phyloP scores from a whole-genome alignment of 192 early-diverging fungal species.

The Linnemannia zychae region DNA sequence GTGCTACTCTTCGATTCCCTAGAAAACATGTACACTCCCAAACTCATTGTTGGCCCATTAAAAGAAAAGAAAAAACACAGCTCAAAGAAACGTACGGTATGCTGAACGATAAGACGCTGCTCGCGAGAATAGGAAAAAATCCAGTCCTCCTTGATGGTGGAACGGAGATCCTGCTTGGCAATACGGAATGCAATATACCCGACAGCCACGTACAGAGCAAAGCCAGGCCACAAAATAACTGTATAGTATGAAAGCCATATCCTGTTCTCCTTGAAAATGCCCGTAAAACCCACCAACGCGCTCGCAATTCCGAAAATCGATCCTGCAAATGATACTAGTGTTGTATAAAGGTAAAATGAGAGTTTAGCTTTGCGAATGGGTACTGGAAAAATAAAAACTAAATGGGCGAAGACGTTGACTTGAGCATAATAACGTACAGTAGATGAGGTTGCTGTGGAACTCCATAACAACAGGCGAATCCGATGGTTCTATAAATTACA shows the following conservation, averaged over 20 bases:
- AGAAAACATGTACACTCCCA: too few species aligned
- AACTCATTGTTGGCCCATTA: neutral
- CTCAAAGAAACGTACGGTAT: constrained; percentile 27
- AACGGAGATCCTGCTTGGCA: constrained; percentile 41
- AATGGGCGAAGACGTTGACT: neutral
- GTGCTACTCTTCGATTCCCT: neutral
- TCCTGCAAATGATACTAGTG: constrained; percentile 38
- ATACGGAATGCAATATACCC: constrained; percentile 58
- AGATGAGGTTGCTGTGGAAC: constrained; percentile 39
- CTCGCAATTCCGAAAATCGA: constrained; percentile 25
- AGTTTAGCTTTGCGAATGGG: neutral
- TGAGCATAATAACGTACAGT: constrained; percentile 21
- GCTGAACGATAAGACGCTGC: constrained; percentile 50
- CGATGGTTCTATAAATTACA: neutral
- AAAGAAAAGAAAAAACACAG: neutral
- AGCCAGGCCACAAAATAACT: constrained; percentile 44
- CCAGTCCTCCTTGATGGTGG: constrained; percentile 56
- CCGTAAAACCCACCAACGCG: constrained; percentile 40
- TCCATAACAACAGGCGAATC: constrained; percentile 26
- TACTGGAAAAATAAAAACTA: neutral
- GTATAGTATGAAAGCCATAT: constrained; percentile 37
- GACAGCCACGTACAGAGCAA: constrained; percentile 34
- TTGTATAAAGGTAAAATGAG: neutral
- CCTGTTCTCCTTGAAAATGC: constrained; percentile 47
- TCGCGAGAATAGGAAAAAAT: constrained; percentile 25